Conservation (phyloP, 441 rosid genomes). For the Bruguiera hainesii region DNA sequence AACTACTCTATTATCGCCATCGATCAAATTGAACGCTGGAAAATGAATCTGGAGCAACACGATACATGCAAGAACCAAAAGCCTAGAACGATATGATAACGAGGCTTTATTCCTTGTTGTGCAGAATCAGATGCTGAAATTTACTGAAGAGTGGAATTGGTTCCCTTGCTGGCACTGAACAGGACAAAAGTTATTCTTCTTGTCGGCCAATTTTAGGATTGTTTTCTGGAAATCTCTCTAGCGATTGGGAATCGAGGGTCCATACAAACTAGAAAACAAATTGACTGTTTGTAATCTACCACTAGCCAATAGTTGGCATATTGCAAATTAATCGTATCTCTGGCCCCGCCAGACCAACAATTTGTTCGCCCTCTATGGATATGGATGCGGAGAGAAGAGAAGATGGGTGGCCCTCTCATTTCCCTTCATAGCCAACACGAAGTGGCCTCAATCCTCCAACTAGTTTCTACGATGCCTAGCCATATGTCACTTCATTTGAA, state of each 20-base stretch:
- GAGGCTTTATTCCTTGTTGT: neutral
- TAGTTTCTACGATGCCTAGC: neutral
- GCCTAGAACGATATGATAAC: neutral
- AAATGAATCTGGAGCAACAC: neutral
- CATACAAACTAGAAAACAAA: constrained; percentile 14
- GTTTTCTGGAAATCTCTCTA: neutral
- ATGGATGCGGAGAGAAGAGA: constrained; percentile 13
- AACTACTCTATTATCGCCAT: neutral
- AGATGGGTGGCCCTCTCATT: constrained; percentile 21
- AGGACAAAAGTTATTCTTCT: constrained; percentile 17
- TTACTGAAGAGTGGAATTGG: neutral
- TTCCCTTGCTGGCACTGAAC: neutral
- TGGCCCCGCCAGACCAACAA: constrained; percentile 9
- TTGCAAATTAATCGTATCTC: constrained; percentile 14
- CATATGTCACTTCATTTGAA: neutral
- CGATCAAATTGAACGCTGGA: neutral
- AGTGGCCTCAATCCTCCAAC: constrained; percentile 2
- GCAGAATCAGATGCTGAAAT: neutral
- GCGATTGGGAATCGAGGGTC: constrained; percentile 6
- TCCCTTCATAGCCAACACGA: constrained; percentile 17
- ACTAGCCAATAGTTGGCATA: constrained; percentile 11
- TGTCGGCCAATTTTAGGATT: constrained; percentile 25
- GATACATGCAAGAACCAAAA: neutral
- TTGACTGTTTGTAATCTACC: constrained; percentile 19
- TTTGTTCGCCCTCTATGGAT: constrained; percentile 14